These are phyloP conservation scores for Leccinellum albellum DNA, from an alignment of 768 basidiomycete genomes.

Conservation along the genomic window DNA sequence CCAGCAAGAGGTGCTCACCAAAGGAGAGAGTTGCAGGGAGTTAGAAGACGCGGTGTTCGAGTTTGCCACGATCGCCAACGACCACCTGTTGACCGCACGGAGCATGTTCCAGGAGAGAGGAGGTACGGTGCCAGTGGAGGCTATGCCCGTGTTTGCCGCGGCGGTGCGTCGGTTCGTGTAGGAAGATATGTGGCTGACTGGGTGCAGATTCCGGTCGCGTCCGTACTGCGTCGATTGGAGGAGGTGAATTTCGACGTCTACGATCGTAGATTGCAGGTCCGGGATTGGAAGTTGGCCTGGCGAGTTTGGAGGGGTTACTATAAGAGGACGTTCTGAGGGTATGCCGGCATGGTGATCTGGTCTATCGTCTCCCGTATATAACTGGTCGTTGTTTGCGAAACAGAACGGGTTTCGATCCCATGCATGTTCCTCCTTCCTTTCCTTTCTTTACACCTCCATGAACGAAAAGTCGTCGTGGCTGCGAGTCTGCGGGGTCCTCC, in stretches of 20 bases:
- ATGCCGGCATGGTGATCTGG: slow-evolving; percentile 32
- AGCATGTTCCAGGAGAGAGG: slow-evolving; percentile 58
- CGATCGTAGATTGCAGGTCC: slow-evolving; percentile 53
- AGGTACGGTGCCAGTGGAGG: slow-evolving; percentile 50
- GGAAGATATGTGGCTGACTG: slow-evolving; percentile 1
- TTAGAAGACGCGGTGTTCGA: slow-evolving; percentile 80
- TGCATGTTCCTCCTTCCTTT: background rate
- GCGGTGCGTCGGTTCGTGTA: slow-evolving; percentile 48
- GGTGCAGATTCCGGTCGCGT: slow-evolving; percentile 60
- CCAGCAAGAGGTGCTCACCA: slow-evolving; percentile 75
- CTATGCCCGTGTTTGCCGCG: slow-evolving; percentile 68
- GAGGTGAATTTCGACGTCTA: slow-evolving; percentile 70
- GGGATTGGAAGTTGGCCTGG: slow-evolving; percentile 79
- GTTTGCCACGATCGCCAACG: slow-evolving; percentile 77
- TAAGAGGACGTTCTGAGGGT: slow-evolving; percentile 34
- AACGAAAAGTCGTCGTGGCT: slow-evolving; percentile 9
- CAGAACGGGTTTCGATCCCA: background rate
- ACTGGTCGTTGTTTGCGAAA: slow-evolving; percentile 2
- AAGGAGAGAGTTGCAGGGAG: slow-evolving; percentile 49
- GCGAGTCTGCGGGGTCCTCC: slow-evolving; percentile 31
- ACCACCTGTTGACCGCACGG: slow-evolving; percentile 72
- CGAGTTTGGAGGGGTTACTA: slow-evolving; percentile 57
- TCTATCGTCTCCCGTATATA: slow-evolving; percentile 4
- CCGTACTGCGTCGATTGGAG: slow-evolving; percentile 65
- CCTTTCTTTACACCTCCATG: background rate